Conservation (phyloP, 495 filamentous ascomycete genomes). For the Lindgomyces ingoldianus region DNA sequence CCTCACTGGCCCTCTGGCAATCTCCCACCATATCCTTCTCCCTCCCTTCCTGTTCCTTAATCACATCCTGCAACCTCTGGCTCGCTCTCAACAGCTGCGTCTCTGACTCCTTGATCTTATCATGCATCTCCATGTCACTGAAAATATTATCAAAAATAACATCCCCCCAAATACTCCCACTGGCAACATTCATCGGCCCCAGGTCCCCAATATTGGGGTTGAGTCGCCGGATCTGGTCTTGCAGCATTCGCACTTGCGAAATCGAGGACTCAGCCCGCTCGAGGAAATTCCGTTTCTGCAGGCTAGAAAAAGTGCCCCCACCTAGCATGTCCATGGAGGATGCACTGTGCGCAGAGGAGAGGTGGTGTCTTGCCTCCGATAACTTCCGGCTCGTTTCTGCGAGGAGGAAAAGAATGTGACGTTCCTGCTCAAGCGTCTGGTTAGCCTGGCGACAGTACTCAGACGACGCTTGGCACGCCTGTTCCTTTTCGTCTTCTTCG, state of each 20-base stretch:
- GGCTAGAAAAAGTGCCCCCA: slow-evolving; percentile 34
- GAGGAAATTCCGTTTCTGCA: slow-evolving; percentile 50
- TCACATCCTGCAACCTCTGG: slow-evolving; percentile 28
- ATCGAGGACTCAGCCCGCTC: slow-evolving; percentile 42
- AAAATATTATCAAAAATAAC: slow-evolving; percentile 54
- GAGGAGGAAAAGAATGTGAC: slow-evolving; percentile 38
- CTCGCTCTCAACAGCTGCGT: slow-evolving; percentile 40
- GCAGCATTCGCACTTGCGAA: slow-evolving; percentile 40
- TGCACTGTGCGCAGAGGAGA: slow-evolving; percentile 35
- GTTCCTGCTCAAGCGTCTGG: slow-evolving; percentile 34
- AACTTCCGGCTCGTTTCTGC: slow-evolving; percentile 25
- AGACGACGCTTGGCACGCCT: slow-evolving; percentile 32
- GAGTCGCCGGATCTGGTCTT: slow-evolving; percentile 41
- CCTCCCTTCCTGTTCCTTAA: slow-evolving; percentile 36
- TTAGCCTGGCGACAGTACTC: slow-evolving; percentile 34
- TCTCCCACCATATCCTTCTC: slow-evolving; percentile 23
- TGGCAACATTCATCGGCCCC: slow-evolving; percentile 40
- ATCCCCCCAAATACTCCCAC: slow-evolving; percentile 48
- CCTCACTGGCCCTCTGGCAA: slow-evolving; percentile 26
- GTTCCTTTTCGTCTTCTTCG: slow-evolving; percentile 51
- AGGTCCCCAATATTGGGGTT: slow-evolving; percentile 34
- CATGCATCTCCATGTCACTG: slow-evolving; percentile 50
- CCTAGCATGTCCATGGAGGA: slow-evolving; percentile 24
- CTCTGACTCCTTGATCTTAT: slow-evolving; percentile 49
- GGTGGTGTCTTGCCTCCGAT: slow-evolving; percentile 6